Evolutionary conservation across 495 filamentous ascomycete species (phyloP).

Genomic region (Aspergillus nidulans): DNA sequence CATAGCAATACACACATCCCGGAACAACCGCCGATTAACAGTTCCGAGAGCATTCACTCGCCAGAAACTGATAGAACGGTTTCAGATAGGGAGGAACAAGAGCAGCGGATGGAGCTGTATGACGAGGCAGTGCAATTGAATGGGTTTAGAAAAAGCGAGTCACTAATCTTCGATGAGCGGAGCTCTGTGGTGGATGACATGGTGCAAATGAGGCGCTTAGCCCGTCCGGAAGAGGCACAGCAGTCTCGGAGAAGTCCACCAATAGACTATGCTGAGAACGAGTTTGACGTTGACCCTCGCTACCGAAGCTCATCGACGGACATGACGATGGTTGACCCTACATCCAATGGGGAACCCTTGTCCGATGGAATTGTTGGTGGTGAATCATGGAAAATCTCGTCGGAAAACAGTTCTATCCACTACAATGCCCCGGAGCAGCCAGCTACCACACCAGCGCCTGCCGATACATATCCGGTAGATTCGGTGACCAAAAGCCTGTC

Average conservation of each 20-base stretch:
- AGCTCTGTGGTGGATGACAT: background rate
- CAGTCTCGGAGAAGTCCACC: background rate
- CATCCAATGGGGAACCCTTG: constrained; percentile 3
- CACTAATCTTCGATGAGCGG: constrained; percentile 1
- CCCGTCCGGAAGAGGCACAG: constrained; percentile 3
- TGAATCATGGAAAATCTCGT: constrained; percentile 13
- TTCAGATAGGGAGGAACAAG: background rate
- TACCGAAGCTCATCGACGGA: constrained; percentile 8
- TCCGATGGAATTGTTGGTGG: constrained; percentile 21
- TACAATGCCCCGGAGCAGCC: constrained; percentile 15
- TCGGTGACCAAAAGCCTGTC: constrained; percentile 14
- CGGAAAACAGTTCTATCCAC: background rate
- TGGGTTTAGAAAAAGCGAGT: background rate
- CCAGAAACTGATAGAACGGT: background rate
- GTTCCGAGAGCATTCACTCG: background rate
- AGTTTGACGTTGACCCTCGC: constrained; percentile 16
- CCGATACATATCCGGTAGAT: constrained; percentile 12
- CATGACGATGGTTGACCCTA: constrained; percentile 2
- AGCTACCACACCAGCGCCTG: constrained; percentile 15
- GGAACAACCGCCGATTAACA: background rate
- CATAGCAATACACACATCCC: background rate
- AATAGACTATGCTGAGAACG: constrained; percentile 10
- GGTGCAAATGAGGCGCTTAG: background rate
- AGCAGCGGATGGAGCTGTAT: background rate
- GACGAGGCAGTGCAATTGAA: background rate